Conservation (phyloP, 805 yeast genomes). For the Lachancea fermentati region DNA sequence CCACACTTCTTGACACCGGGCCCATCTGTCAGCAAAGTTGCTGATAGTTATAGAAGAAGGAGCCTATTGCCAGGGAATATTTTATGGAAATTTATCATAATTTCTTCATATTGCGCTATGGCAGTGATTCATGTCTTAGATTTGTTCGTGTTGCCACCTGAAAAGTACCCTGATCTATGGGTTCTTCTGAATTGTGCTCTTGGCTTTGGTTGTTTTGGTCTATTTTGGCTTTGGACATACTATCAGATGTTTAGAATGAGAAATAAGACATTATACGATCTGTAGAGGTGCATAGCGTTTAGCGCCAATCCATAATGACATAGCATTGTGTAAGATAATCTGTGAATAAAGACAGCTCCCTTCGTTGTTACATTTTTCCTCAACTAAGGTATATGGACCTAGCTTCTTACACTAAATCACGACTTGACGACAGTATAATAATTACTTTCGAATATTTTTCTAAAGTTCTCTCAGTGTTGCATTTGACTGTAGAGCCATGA, state of each 20-base stretch:
- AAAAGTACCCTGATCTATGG: constrained; percentile 76
- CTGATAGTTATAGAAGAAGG: constrained; percentile 32
- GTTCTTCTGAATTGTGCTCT: constrained; percentile 67
- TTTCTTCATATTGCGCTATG: constrained; percentile 49
- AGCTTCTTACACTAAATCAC: too few relatives aligned
- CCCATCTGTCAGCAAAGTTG: constrained; percentile 36
- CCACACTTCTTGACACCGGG: constrained; percentile 41
- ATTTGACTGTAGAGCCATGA: too few relatives aligned
- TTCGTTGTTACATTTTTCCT: too few relatives aligned
- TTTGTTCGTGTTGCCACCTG: constrained; percentile 44
- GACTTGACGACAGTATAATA: too few relatives aligned
- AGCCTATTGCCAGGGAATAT: constrained; percentile 44
- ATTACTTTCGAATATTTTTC: too few relatives aligned
- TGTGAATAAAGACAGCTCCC: too few relatives aligned
- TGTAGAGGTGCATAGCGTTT: too few relatives aligned
- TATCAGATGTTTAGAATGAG: constrained; percentile 42
- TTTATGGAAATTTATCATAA: constrained; percentile 47
- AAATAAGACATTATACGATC: constrained; percentile 22
- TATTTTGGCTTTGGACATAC: constrained; percentile 82
- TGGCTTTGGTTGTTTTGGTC: constrained; percentile 66
- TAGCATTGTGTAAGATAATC: too few relatives aligned
- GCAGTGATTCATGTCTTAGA: constrained; percentile 52
- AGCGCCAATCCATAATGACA: too few relatives aligned
- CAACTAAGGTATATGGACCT: too few relatives aligned
- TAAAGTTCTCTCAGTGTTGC: too few relatives aligned